Base-by-base conservation (phyloP, 2,329 filamentous ascomycete species). In the Sclerotinia sclerotiorum region DNA sequence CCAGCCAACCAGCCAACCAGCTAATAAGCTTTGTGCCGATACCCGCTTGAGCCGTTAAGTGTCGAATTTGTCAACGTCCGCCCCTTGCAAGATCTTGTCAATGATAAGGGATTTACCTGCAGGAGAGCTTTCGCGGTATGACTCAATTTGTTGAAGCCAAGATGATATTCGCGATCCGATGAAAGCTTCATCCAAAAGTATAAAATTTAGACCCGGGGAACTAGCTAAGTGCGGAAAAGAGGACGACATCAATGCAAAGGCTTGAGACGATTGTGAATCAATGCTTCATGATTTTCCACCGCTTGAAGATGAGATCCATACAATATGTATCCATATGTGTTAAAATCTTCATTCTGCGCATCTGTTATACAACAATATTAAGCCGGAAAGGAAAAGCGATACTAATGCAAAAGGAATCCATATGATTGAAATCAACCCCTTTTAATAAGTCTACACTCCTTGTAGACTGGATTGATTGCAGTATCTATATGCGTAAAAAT, bases 11-110 rank as follows among this genome's bases (percentile, higher is more conserved):
- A 55, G 3, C 27, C 29, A 55, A 55, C 39, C 29, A 55, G 11
- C 29, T 13, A 35, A 32, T 19, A 48, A 48, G 57, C 42, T 32
- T n/a, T n/a, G 42, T 48, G 57, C 57, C 57, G 57, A 61, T 61
- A 48, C 32, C 57, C 42, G 42, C 39, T 55, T 29, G 17, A 55
- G 27, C 29, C 52, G 52, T 19, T 48, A 48, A n/a, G 7, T 48
- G 8, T n/a, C 17, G 7, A 32, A 24, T n/a, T n/a, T 11, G 32
- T 21, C 19, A 17, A 39, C 54, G n/a, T 56, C 54, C 54, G 21
- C 54, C 21, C 54, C 46, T n/a, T 10, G 46, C 6, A n/a, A n/a
- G 17, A 48, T 48, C 46, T 48, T 13, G 19, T 39, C 29, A 39
- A 39, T 24, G 54, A 39, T 24, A 39, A 56, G 54, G 54, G 5